phyloP scores from a whole-genome alignment of 345 rosid genomes.

The Durio zibethinus region DNA sequence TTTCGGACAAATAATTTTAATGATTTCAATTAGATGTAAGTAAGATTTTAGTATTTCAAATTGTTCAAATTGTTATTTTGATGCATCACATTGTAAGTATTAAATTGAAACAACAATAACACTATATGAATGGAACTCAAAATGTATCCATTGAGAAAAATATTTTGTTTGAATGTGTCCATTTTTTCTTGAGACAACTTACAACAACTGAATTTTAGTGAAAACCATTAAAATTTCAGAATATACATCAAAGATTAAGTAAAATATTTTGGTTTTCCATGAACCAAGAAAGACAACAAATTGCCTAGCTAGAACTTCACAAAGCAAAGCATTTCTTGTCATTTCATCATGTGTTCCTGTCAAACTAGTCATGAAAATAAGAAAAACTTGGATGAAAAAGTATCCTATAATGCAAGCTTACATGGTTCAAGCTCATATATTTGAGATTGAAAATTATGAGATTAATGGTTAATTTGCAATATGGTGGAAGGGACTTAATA shows the following conservation, averaged over 20 bases:
- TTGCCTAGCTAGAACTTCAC: background rate
- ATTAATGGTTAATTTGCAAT: too few relatives aligned
- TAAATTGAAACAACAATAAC: background rate
- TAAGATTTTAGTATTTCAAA: background rate
- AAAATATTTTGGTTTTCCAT: background rate
- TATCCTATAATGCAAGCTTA: background rate
- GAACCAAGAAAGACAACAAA: background rate
- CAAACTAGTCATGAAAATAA: background rate
- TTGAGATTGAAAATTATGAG: background rate
- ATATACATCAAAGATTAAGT: background rate
- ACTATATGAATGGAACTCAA: background rate
- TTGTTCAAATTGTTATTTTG: background rate
- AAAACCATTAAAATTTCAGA: background rate
- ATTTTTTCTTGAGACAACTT: background rate
- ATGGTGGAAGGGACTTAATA: too few relatives aligned
- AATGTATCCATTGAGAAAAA: background rate
- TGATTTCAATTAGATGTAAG: background rate
- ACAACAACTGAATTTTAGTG: background rate
- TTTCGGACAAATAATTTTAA: background rate
- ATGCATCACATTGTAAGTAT: background rate
- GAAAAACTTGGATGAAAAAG: background rate
- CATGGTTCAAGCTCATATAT: background rate
- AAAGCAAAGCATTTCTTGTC: background rate
- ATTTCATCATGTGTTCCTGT: background rate
- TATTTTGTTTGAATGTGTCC: background rate